Base-by-base conservation (phyloP, 2,329 filamentous ascomycete genomes). In the Daldinia sp. region DNA sequence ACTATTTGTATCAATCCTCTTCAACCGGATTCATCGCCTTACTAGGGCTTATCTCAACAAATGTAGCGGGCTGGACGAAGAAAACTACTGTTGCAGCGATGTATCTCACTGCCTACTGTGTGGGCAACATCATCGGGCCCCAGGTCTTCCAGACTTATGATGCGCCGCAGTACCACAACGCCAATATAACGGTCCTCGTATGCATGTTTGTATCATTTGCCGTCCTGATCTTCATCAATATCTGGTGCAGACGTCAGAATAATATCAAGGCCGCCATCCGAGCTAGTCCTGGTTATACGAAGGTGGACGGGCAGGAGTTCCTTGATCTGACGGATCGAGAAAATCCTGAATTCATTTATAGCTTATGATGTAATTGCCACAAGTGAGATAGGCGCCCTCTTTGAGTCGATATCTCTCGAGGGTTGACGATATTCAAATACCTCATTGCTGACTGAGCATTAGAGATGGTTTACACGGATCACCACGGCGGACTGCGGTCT, bases 221-320 rank as follows among this genome's bases (percentile, higher is more conserved):
- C 2, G 82, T 86, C 59, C 70, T 90, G 58, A 64, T 81, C 0
- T 90, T 90, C 69, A 87, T 91, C 56, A 87, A 85, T 75, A 82
- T 80, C 71, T 90, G 85, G 80, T 90, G 84, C 72, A 76, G 78
- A 9, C 73, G 74, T 17, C 81, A 88, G 77, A 91, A 91, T 67
- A 76, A 73, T 64, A 82, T 82, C 75, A 91, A 90, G 77, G 84
- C 80, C 0, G 70, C 71, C 6, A 70, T 85, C 13, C 75, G 85
- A 39, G 81, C 81, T 1, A 76, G 78, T 51, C 82, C 85, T 0
- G 83, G 79, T 1, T 91, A 91, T 72, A 78, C 80, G 21, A 87
- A 82, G 74, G 64, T 90, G 55, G 85, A 87, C 73, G 89, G 90
- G 64, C 87, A 90, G 74, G 88, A 90, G 79, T 90, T 85, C 76